Conservation (phyloP, 257 asterid genomes). For the Primulina huaijiensis region DNA sequence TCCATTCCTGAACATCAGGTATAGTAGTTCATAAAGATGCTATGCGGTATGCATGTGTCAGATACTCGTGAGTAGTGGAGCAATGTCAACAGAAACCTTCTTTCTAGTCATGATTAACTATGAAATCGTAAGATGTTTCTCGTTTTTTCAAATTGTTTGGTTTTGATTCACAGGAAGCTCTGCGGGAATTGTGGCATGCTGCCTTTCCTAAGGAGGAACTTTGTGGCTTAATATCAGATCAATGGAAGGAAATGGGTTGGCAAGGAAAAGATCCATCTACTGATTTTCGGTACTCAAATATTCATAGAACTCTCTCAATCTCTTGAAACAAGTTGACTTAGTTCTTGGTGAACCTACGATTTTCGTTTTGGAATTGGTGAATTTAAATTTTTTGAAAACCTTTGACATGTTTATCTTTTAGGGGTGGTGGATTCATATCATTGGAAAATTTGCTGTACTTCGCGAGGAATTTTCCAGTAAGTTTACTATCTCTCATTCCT, state of each 20-base stretch:
- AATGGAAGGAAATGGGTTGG: conserved; percentile 99
- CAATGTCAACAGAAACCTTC: conserved; percentile 3
- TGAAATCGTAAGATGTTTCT: conserved; percentile 16
- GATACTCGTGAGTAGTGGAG: conserved; percentile 4
- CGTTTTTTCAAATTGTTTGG: conserved; percentile 15
- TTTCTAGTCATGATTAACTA: conserved; percentile 12
- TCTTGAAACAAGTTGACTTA: conserved; percentile 15
- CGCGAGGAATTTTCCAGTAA: conserved; percentile 81
- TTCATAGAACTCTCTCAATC: conserved; percentile 15
- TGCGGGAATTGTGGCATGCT: conserved; percentile 77
- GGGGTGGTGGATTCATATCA: conserved; percentile 99
- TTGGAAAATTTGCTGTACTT: conserved; percentile 90
- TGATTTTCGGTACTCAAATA: conserved; percentile 72
- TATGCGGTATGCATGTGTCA: background rate
- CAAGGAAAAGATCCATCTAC: conserved; percentile 99
- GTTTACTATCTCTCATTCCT: conserved; percentile 28
- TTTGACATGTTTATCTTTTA: conserved; percentile 30
- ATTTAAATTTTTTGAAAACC: conserved; percentile 10
- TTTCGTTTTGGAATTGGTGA: background rate
- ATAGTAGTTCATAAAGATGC: conserved; percentile 24
- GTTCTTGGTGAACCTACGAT: background rate
- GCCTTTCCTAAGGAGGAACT: conserved; percentile 88
- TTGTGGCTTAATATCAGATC: conserved; percentile 84
- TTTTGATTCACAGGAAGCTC: conserved; percentile 61
- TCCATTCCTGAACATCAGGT: conserved; percentile 90